Percentiles rank a stretch among this genome's conserved stretches.
phyloP scores from a whole-genome alignment of 768 basidiomycete species.

The Sarcodon sp. region DNA sequence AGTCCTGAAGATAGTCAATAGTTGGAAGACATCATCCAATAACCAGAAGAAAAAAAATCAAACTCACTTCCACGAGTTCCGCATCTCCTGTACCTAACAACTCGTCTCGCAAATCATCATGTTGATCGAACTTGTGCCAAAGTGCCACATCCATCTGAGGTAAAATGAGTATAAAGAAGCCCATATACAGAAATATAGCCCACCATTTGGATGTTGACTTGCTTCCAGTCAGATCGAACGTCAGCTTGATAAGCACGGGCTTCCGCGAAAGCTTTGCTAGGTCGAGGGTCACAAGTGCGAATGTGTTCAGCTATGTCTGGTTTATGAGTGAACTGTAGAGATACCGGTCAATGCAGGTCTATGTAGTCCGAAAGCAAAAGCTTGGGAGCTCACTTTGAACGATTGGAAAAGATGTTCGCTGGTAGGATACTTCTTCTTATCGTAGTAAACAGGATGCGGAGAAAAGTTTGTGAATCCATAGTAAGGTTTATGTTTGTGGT shows the following conservation, averaged over 20 bases:
- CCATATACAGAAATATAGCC: background rate
- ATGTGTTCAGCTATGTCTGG: constrained; percentile 61
- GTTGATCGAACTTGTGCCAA: constrained; percentile 62
- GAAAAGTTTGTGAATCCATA: constrained; percentile 73
- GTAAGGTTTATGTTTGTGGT: constrained; percentile 49
- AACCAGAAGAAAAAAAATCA: background rate
- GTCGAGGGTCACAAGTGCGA: constrained; percentile 46
- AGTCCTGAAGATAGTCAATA: constrained; percentile 31
- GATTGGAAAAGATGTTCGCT: constrained; percentile 73
- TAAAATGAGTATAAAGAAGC: background rate
- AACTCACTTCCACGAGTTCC: constrained; percentile 55
- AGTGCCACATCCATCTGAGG: constrained; percentile 55
- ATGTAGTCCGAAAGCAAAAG: background rate
- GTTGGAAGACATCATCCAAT: background rate
- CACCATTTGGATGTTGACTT: constrained; percentile 55
- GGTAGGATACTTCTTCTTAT: constrained; percentile 56
- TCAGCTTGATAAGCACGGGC: constrained; percentile 51
- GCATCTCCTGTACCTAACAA: constrained; percentile 55
- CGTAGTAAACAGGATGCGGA: constrained; percentile 45
- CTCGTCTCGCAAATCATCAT: constrained; percentile 41
- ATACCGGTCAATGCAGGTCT: background rate
- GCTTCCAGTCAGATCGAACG: constrained; percentile 54
- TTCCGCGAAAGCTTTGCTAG: constrained; percentile 57
- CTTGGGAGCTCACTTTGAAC: constrained; percentile 23
- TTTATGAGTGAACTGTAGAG: background rate